Base-by-base conservation (phyloP, 2,329 filamentous ascomycete genomes). In the Penicillium sp. region DNA sequence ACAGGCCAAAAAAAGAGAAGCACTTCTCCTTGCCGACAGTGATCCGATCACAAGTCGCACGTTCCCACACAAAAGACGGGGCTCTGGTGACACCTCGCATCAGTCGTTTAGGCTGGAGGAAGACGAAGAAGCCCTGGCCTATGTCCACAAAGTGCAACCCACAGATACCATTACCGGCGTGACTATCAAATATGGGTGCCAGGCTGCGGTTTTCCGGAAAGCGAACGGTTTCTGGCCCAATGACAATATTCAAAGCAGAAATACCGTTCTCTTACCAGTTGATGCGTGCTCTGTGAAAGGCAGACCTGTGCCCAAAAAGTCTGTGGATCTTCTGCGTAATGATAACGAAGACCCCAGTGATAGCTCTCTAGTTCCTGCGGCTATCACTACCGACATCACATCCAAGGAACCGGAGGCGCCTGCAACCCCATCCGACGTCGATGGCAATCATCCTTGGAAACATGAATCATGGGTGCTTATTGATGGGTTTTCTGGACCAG, bases 141-240 rank as follows among this genome's bases (percentile, higher is more conserved):
- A 97, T 71, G 80, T 97, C 47, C 94, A 99, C 73, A 86, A 88
- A 65, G 90, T 97, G 16, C 83, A 87, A 63, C 83, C 87, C 13
- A 83, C 83, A 41, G 94, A 99, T 74, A 97, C 91, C 1, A 86
- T 97, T 63, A 91, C 92, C 1, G 93, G 94, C 2, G 86, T 99
- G 47, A 88, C 94, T 48, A 86, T 99, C 61, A 89, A 87, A 64
- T 99, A 95, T 73, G 88, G 90, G 64, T 97, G 93, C 70, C 84
- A 89, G 59, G 86, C 91, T 52, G 88, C 92, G 44, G 82, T 88
- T 2, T 86, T 99, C 61, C 83, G 90, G 55, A 94, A 90, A 70
- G 86, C 91, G 36, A 99, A 99, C 70, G 85, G 94, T 10, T 85
- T 99, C 67, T 99, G 94, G 94, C 90, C 91, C 7, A 90, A 91